Conservation (phyloP, 768 basidiomycete genomes). For the Xerocomus brunneocitrinus region DNA sequence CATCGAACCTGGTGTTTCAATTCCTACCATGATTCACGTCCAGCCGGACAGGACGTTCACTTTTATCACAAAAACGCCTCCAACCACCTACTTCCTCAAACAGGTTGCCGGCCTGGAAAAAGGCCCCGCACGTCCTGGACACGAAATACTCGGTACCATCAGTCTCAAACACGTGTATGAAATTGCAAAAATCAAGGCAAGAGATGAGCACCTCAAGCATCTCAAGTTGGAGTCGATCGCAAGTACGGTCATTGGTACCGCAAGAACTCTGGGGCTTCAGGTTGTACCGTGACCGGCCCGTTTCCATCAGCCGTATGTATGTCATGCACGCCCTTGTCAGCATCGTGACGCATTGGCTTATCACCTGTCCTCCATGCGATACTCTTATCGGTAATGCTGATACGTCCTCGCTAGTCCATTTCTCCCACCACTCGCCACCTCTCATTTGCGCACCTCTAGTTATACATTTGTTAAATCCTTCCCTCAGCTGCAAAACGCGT, state of each 20-base stretch:
- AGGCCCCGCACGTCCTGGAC: conserved; percentile 78
- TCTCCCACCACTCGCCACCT: conserved; percentile 11
- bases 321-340: conserved; percentile 26
- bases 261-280: conserved; percentile 82
- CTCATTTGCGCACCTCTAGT: conserved; percentile 21
- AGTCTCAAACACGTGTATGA: conserved; percentile 97
- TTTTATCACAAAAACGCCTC: conserved; percentile 89
- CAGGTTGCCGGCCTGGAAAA: conserved; percentile 87
- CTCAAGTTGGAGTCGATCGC: conserved; percentile 84
- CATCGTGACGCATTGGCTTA: conserved; percentile 21
- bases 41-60: conserved; percentile 94
- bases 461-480: conserved; percentile 21
- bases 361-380: conserved; percentile 9
- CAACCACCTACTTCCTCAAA: conserved; percentile 86
- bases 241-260: conserved; percentile 83
- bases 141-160: conserved; percentile 75
- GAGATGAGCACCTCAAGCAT: conserved; percentile 85
- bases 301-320: conserved; percentile 5
- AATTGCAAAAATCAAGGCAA: conserved; percentile 94
- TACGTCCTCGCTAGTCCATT: conserved; percentile 6
- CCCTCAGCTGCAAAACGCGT: conserved; percentile 16
- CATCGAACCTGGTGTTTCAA: conserved; percentile 78
- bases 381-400: conserved; percentile 26
- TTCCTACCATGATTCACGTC: conserved; percentile 89
- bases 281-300: conserved; percentile 68